phyloP scores from a whole-genome alignment of 2,329 filamentous ascomycete species.

The Botrytis squamosa region DNA sequence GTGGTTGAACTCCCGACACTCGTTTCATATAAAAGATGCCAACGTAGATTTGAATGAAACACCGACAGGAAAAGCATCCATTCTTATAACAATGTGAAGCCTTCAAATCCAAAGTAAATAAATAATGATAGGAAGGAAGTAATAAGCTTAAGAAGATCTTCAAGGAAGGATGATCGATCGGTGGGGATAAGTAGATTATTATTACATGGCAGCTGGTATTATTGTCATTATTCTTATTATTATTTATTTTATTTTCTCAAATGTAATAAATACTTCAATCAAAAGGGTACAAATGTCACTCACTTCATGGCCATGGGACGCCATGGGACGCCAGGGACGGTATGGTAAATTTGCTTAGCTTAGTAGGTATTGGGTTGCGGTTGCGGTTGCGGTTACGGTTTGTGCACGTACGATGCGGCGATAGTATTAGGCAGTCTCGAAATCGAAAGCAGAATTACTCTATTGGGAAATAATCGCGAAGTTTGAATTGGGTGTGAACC shows the following conservation, averaged over 20 bases:
- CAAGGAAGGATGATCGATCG: background rate
- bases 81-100: constrained; percentile 14
- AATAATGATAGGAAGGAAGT: background rate
- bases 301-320: background rate
- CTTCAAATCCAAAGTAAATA: background rate
- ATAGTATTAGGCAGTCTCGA: constrained; percentile 7
- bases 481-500: constrained; percentile 15
- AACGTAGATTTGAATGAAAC: background rate
- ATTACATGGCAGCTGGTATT: background rate
- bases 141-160: background rate
- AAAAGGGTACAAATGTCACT: background rate
- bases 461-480: constrained; percentile 21
- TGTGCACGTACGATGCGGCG: constrained; percentile 14
- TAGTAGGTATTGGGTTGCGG: background rate
- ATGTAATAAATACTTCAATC: background rate
- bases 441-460: background rate
- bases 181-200: constrained; percentile 7
- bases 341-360: background rate
- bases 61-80: constrained; percentile 8
- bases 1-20: background rate
- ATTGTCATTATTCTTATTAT: background rate
- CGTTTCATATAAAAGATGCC: constrained; percentile 3
- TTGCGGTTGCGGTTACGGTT: background rate
- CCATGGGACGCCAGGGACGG: background rate
- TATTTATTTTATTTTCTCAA: background rate